Evolutionary conservation across 75 land plant species (phyloP).

Genomic region (Pseudotsuga menziesii): DNA sequence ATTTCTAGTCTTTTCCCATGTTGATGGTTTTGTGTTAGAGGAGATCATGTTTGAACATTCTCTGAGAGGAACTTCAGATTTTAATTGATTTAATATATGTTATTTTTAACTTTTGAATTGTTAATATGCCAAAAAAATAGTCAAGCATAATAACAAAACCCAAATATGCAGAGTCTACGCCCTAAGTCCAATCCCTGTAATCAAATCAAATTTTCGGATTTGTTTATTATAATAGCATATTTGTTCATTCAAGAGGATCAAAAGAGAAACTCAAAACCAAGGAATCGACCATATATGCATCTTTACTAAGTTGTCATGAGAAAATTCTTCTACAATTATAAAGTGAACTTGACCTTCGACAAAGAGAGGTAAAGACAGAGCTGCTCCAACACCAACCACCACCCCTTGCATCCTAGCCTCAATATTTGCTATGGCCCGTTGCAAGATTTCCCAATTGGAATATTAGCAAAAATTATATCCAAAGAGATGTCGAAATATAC

Average conservation of each 20-base stretch:
- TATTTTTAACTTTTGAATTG: too few relatives aligned
- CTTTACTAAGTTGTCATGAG: constrained; percentile 85
- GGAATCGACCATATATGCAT: constrained; percentile 99
- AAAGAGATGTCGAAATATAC: too few relatives aligned
- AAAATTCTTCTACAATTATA: constrained; percentile 89
- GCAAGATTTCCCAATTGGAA: constrained; percentile 14
- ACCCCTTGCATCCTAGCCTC: constrained; percentile 91
- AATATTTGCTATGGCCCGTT: constrained; percentile 91
- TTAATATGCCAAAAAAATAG: too few relatives aligned
- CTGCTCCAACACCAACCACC: constrained; percentile 95
- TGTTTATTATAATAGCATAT: background rate
- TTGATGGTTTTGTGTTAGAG: too few relatives aligned
- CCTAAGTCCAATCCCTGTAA: constrained; percentile 84
- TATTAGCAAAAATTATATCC: background rate
- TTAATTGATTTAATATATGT: too few relatives aligned
- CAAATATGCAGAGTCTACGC: constrained; percentile 85
- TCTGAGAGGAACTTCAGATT: too few relatives aligned
- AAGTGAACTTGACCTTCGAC: constrained; percentile 96
- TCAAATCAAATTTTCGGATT: background rate
- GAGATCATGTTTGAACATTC: too few relatives aligned
- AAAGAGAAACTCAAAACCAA: constrained; percentile 88
- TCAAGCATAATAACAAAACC: too few relatives aligned
- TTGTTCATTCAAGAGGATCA: too few relatives aligned
- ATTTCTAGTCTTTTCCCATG: too few relatives aligned
- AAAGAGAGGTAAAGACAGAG: constrained; percentile 92